phyloP scores from a whole-genome alignment of 495 filamentous ascomycete genomes.

The Penicillium angulare region DNA sequence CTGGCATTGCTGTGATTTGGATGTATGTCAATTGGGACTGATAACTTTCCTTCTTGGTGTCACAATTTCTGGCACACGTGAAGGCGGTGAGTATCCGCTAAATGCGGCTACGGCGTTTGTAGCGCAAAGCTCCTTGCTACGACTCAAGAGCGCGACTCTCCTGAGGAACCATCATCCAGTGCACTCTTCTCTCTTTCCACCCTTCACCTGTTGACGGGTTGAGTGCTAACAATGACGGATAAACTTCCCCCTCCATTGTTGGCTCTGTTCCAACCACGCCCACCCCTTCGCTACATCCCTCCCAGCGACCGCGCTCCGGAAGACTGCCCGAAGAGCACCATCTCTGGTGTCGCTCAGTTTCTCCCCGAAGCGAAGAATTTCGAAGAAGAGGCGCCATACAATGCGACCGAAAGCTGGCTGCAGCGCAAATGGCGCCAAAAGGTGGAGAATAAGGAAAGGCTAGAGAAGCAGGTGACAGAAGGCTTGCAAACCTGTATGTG shows the following conservation, averaged over 20 bases:
- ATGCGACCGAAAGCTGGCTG: conserved; percentile 88
- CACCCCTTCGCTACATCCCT: conserved; percentile 85
- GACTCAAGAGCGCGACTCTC: conserved; percentile 22
- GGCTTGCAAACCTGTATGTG: conserved; percentile 66
- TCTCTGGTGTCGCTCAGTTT: conserved; percentile 71
- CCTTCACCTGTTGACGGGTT: conserved; percentile 2
- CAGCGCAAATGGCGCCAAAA: conserved; percentile 78
- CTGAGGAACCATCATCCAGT: conserved; percentile 17
- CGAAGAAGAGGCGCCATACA: conserved; percentile 68
- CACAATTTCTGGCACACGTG: conserved; percentile 29
- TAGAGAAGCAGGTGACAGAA: conserved; percentile 63
- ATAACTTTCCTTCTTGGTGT: conserved; percentile 6
- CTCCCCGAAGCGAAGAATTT: conserved; percentile 68
- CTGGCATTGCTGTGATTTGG: conserved; percentile 57
- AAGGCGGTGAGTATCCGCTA: conserved; percentile 22
- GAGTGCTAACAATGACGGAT: conserved; percentile 72
- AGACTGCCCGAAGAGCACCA: conserved; percentile 63
- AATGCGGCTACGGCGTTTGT: conserved; percentile 12
- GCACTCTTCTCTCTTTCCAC: conserved; percentile 11
- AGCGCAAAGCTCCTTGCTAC: conserved; percentile 12
- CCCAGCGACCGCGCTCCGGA: conserved; percentile 81
- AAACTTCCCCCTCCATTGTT: conserved; percentile 90
- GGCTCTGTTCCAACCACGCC: conserved; percentile 90
- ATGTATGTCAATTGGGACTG: neutral
- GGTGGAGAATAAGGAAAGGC: conserved; percentile 67